Evolutionary conservation across 192 early-diverging fungal genomes (phyloP), one percentile per base, ranked within the genome.

Genomic region (Coemansia sp.): DNA sequence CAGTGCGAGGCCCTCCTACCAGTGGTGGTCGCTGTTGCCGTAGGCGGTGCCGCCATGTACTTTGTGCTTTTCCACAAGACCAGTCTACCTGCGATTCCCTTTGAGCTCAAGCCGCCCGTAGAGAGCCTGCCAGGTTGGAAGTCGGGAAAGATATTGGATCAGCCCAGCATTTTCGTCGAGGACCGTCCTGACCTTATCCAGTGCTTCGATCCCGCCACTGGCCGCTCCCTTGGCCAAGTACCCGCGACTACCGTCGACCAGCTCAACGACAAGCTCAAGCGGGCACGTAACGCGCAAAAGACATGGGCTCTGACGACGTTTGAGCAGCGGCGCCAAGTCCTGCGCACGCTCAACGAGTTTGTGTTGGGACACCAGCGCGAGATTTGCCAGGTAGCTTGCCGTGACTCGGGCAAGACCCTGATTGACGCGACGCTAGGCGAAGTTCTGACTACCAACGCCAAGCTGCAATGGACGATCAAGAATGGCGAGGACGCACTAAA

Each of bases 171-270:
- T 42, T 4, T 70, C 2, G 75, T 77, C 2, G 26, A 58, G 33
- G 64, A 35, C 16, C 49, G 47, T 1, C 72, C 80, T 2, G 72
- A 71, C 10, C 78, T 77, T 28, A 94, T 96, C 71, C 82, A 88
- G 26, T 94, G 92, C 72, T 96, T 89, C 67, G 94, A 96, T 40
- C 94, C 94, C 9, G 87, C 94, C 32, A 95, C 94, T 19, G 94
- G 92, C 17, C 84, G 89, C 47, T 87, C 85, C 19, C 86, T 96
- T 23, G 88, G 85, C 28, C 84, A 75, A 8, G 88, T 91, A 38
- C 85, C 71, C 43, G 80, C 85, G 26, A 86, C 87, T n/a, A 84
- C 89, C 6, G 68, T 77, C 0, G 78, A 76, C 13, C 82, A 94
- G 67, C 85, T 95, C 39, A 46, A 80, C 44, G 85, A 73, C 28